Percentiles rank a stretch among this genome's conserved stretches.
phyloP scores from a whole-genome alignment of 208 protist genomes.

The Angomonas ambiguus region DNA sequence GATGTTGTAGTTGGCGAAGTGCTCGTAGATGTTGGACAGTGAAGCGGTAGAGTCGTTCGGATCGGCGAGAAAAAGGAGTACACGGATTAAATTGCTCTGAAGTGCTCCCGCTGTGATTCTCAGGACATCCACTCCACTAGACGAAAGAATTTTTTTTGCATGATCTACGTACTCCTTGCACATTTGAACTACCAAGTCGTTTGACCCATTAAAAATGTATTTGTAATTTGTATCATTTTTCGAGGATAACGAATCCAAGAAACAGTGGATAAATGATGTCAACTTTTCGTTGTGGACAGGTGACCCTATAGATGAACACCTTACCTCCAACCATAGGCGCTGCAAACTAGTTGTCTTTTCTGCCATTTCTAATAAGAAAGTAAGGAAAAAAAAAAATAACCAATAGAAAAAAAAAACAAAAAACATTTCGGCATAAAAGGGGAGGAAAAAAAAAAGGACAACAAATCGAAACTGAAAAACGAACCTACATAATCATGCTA shows the following conservation, averaged over 20 bases:
- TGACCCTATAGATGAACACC: constrained; percentile 26
- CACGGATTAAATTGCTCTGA: constrained; percentile 3
- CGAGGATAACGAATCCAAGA: constrained; percentile 24
- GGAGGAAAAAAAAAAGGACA: constrained; percentile 9
- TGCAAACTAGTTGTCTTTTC: constrained; percentile 22
- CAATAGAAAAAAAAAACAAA: constrained; percentile 12
- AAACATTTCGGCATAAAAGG: not conserved
- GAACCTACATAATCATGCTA: constrained; percentile 1
- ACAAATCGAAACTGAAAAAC: constrained; percentile 6
- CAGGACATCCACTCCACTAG: not conserved
- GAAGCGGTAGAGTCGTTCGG: constrained; percentile 15
- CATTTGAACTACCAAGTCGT: constrained; percentile 22
- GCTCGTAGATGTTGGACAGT: constrained; percentile 25
- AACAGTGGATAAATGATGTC: constrained; percentile 31
- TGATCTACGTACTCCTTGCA: constrained; percentile 18
- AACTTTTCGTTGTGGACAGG: constrained; percentile 28
- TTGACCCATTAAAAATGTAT: constrained; percentile 32
- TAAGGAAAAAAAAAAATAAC: constrained; percentile 17
- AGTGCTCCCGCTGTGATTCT: not conserved
- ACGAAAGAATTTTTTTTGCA: constrained; percentile 5
- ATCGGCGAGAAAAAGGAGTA: constrained; percentile 8
- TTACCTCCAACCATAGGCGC: constrained; percentile 44
- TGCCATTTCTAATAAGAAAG: not conserved
- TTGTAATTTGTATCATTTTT: constrained; percentile 28
- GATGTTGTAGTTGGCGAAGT: constrained; percentile 21